These are phyloP conservation scores for Alternaria brassicicola DNA, from an alignment of 2,329 filamentous ascomycete species.

Conservation along the genomic window DNA sequence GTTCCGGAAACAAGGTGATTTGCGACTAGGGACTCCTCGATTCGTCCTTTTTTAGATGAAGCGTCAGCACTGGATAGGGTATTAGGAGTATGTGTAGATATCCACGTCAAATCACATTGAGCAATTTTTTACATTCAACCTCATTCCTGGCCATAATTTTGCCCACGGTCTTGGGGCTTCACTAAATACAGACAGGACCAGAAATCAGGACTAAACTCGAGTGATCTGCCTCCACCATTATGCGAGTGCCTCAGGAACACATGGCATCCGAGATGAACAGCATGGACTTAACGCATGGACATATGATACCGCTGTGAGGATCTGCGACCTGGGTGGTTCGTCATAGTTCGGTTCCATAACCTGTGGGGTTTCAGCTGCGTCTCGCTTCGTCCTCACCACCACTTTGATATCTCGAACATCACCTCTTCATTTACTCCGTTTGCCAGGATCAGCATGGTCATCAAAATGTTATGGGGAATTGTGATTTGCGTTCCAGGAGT, in stretches of 20 bases:
- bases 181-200: not conserved
- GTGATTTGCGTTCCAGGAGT: not conserved
- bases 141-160: not conserved
- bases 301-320: constrained; percentile 12
- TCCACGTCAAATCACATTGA: constrained; percentile 14
- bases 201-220: not conserved
- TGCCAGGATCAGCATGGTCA: not conserved
- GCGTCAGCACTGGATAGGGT: constrained; percentile 1
- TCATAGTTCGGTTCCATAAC: constrained; percentile 18
- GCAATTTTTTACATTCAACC: not conserved
- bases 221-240: not conserved
- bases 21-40: constrained; percentile 8
- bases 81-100: constrained; percentile 19
- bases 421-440: not conserved
- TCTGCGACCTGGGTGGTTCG: constrained; percentile 15
- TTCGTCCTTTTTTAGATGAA: constrained; percentile 7
- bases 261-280: constrained; percentile 13
- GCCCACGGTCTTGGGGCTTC: not conserved
- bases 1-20: constrained; percentile 19
- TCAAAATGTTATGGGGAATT: not conserved
- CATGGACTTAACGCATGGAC: constrained; percentile 17
- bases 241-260: constrained; percentile 19
- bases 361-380: constrained; percentile 27
- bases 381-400: constrained; percentile 18
- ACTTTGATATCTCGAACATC: constrained; percentile 11